Evolutionary conservation across 148 eudicot species (phyloP).

Genomic region (Drosera capensis): DNA sequence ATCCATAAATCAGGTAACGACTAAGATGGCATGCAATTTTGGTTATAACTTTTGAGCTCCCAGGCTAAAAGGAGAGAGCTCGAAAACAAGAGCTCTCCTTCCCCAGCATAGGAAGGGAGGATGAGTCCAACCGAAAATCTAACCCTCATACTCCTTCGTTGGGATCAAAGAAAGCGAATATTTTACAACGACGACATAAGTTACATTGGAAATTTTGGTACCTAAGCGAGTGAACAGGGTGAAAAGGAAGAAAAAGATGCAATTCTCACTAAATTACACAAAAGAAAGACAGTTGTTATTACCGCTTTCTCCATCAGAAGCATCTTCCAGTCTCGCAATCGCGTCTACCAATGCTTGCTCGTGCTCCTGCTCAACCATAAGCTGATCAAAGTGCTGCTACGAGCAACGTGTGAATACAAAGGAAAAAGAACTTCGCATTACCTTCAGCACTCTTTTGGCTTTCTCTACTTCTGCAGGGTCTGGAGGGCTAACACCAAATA

Average conservation of each 20-base stretch:
- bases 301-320: conserved; percentile 78
- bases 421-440: conserved; percentile 7
- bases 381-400: neutral
- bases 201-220: neutral
- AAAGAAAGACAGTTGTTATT: conserved; percentile 18
- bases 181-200: neutral
- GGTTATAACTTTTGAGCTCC: no score
- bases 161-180: no score
- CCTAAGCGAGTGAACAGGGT: neutral
- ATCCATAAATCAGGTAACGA: no score
- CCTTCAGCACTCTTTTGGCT: conserved; percentile 48
- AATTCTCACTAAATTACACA: neutral
- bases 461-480: conserved; percentile 54
- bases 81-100: no score
- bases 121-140: no score
- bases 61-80: no score
- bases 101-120: no score
- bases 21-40: no score
- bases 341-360: conserved; percentile 65
- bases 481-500: conserved; percentile 35
- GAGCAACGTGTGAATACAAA: neutral
- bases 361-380: conserved; percentile 26
- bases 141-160: no score
- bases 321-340: conserved; percentile 55
- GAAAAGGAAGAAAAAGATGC: neutral